Evolutionary conservation across 805 yeast genomes (phyloP).

Genomic region (Spathaspora passalidarum): DNA sequence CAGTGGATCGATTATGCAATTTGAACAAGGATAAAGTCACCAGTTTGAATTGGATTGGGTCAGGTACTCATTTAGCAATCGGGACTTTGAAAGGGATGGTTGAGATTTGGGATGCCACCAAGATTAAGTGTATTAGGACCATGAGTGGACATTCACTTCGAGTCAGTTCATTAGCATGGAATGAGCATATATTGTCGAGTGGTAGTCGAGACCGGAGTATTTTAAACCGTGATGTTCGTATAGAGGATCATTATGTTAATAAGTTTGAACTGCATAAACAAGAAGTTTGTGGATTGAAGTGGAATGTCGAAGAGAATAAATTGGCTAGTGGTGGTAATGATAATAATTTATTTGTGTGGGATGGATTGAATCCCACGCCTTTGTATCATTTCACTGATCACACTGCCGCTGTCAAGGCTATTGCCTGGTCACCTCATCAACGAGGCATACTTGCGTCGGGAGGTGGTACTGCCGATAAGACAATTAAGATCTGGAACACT

Average conservation of each 20-base stretch:
- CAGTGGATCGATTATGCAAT: constrained; percentile 77
- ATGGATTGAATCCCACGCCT: constrained; percentile 68
- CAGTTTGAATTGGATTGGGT: constrained; percentile 87
- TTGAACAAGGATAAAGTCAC: constrained; percentile 69
- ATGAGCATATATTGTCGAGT: constrained; percentile 79
- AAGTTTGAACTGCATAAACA: constrained; percentile 76
- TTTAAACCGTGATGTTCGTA: constrained; percentile 87
- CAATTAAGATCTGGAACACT: constrained; percentile 90
- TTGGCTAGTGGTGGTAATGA: constrained; percentile 96
- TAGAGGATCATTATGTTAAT: constrained; percentile 75
- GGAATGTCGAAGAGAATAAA: constrained; percentile 90
- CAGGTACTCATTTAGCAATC: constrained; percentile 91
- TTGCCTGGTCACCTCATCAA: constrained; percentile 97
- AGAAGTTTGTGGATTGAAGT: constrained; percentile 93
- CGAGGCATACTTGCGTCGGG: constrained; percentile 92
- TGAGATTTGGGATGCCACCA: constrained; percentile 91
- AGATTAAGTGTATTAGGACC: constrained; percentile 77
- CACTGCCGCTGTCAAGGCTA: constrained; percentile 92
- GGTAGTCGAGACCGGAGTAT: constrained; percentile 87
- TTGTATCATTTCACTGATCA: constrained; percentile 75
- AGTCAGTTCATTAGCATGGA: constrained; percentile 91
- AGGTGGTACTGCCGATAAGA: constrained; percentile 94
- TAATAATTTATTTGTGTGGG: constrained; percentile 84
- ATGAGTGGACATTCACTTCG: constrained; percentile 89
- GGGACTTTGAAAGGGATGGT: constrained; percentile 87